Evolutionary conservation across 768 basidiomycete genomes (phyloP).

Genomic region (Mycena rebaudengoi): DNA sequence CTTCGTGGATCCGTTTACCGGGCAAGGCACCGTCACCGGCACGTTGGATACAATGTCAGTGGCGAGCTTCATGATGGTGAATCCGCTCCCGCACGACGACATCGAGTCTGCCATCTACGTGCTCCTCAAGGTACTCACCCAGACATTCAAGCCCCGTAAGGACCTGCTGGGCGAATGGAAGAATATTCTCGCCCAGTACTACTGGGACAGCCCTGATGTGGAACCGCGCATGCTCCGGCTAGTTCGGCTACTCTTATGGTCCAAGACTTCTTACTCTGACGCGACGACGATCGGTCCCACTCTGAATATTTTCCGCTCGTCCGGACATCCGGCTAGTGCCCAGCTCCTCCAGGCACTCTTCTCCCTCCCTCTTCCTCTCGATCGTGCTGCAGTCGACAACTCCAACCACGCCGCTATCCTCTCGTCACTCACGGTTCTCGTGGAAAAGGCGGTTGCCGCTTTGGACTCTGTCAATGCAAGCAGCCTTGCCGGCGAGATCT

Average conservation of each 20-base stretch:
- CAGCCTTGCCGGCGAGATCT: background rate
- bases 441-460: background rate
- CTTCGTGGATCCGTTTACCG: background rate
- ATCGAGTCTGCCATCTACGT: slow-evolving; percentile 2
- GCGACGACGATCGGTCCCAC: background rate
- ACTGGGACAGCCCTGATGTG: background rate
- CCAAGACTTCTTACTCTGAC: background rate
- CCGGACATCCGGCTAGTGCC: background rate
- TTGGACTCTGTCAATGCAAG: background rate
- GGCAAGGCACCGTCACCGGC: background rate
- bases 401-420: background rate
- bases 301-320: background rate
- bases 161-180: background rate
- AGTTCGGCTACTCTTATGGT: background rate
- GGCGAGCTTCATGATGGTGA: background rate
- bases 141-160: background rate
- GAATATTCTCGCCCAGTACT: background rate
- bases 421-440: background rate
- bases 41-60: slow-evolving; percentile 4
- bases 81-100: slow-evolving; percentile 3
- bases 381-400: background rate
- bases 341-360: background rate
- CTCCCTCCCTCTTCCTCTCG: background rate
- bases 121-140: background rate
- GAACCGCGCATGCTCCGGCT: background rate